Percentiles rank a stretch among this genome's conserved stretches.
These are phyloP conservation scores for Beauveria sp. DNA, from an alignment of 2,329 filamentous ascomycete genomes.

Conservation along the genomic window DNA sequence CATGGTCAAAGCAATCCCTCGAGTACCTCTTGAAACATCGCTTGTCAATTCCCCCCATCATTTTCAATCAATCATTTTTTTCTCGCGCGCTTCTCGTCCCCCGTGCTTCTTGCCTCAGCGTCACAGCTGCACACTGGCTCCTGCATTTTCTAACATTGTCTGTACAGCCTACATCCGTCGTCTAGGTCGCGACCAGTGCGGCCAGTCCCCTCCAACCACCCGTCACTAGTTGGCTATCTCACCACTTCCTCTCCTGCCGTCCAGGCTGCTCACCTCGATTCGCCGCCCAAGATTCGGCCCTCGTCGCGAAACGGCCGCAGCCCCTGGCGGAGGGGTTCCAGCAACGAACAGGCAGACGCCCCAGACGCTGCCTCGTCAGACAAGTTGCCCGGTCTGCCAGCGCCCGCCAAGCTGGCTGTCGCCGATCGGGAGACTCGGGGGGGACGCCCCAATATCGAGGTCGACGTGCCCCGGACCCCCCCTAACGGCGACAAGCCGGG, in stretches of 20 bases:
- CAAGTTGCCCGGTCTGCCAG: constrained; percentile 22
- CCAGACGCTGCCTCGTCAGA: constrained; percentile 15
- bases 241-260: constrained; percentile 63
- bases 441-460: constrained; percentile 23
- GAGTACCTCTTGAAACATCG: neutral
- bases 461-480: constrained; percentile 35
- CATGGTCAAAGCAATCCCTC: neutral
- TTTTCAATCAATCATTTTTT: constrained; percentile 13
- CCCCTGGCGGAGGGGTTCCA: constrained; percentile 6
- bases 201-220: constrained; percentile 46
- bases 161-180: constrained; percentile 8
- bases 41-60: constrained; percentile 15
- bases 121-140: neutral
- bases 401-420: constrained; percentile 23
- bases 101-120: neutral
- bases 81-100: neutral
- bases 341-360: constrained; percentile 16
- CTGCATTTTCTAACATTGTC: constrained; percentile 11
- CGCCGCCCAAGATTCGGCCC: constrained; percentile 15
- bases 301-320: constrained; percentile 7
- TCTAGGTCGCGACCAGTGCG: constrained; percentile 17
- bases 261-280: constrained; percentile 43
- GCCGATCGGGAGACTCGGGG: constrained; percentile 21
- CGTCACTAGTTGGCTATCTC: constrained; percentile 59
- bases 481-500: constrained; percentile 34